Evolutionary conservation across 257 asterid genomes (phyloP).

Genomic region (Nicotiana benthamiana): DNA sequence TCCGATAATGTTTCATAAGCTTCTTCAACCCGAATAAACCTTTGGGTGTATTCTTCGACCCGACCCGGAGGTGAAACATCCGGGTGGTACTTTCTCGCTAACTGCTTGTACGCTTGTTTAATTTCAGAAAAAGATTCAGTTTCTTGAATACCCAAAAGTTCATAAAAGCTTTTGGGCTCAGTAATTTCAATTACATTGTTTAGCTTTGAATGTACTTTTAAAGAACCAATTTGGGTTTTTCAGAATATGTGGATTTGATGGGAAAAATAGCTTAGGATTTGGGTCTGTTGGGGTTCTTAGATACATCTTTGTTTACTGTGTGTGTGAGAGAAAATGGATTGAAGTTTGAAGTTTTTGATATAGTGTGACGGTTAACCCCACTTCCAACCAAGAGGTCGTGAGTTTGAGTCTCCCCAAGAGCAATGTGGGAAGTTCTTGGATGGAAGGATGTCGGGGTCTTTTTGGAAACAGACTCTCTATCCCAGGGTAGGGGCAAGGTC

Average conservation of each 20-base stretch:
- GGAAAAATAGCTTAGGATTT: background rate
- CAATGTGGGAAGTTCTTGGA: too few relatives aligned
- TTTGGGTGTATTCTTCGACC: constrained; percentile 56
- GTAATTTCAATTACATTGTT: background rate
- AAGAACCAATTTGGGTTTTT: background rate
- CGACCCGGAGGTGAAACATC: constrained; percentile 89
- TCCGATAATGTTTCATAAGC: constrained; percentile 89
- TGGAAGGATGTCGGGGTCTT: too few relatives aligned
- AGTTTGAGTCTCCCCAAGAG: too few relatives aligned
- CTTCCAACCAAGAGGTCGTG: too few relatives aligned
- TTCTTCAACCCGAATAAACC: constrained; percentile 68
- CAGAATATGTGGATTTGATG: constrained; percentile 3
- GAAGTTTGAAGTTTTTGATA: background rate
- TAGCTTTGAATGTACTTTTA: constrained; percentile 3
- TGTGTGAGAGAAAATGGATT: background rate
- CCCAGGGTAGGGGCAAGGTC: too few relatives aligned
- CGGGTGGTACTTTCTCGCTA: constrained; percentile 86
- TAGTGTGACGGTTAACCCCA: background rate
- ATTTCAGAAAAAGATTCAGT: constrained; percentile 54
- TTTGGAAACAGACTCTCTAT: too few relatives aligned
- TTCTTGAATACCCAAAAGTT: constrained; percentile 64
- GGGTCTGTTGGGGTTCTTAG: constrained; percentile 8
- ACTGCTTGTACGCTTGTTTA: constrained; percentile 77
- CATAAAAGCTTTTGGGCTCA: constrained; percentile 39
- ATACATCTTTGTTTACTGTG: background rate